Conservation (phyloP, 371 early-diverging fungal species). For the Fennellomyces sp. region DNA sequence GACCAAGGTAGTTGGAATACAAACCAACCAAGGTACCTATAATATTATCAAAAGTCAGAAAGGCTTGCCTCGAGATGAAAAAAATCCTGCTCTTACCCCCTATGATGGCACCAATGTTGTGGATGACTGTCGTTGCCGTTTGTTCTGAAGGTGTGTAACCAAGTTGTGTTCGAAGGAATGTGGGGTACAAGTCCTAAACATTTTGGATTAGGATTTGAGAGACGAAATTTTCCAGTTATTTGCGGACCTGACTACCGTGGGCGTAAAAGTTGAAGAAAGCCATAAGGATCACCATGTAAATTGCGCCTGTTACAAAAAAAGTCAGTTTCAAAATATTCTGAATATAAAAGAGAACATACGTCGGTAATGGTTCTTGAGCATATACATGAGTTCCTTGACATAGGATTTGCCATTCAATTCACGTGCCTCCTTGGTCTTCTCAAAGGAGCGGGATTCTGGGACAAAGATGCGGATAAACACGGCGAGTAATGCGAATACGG, state of each 20-base stretch:
- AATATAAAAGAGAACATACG: neutral
- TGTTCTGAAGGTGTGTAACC: conserved; percentile 56
- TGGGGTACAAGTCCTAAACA: conserved; percentile 72
- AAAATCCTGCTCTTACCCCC: neutral
- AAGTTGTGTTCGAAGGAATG: conserved; percentile 61
- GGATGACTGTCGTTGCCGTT: conserved; percentile 63
- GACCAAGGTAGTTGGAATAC: conserved; percentile 68
- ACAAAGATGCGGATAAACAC: conserved; percentile 62
- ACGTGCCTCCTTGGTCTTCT: conserved; percentile 37
- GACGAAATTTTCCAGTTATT: too few species aligned
- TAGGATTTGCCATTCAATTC: conserved; percentile 23
- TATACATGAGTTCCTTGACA: neutral
- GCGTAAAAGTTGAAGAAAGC: conserved; percentile 69
- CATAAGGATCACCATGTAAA: conserved; percentile 64
- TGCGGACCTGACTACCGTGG: conserved; percentile 62
- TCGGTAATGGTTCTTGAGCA: conserved; percentile 1
- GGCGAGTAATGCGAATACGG: conserved; percentile 59
- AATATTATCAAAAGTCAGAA: neutral
- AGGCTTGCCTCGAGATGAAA: too few species aligned
- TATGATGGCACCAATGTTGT: conserved; percentile 49
- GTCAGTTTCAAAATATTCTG: neutral
- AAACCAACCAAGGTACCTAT: conserved; percentile 64
- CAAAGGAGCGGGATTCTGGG: conserved; percentile 62
- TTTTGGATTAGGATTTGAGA: too few species aligned
- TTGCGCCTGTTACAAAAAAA: conserved; percentile 4